Conservation (phyloP, 441 rosid genomes). For the Breynia disticha region DNA sequence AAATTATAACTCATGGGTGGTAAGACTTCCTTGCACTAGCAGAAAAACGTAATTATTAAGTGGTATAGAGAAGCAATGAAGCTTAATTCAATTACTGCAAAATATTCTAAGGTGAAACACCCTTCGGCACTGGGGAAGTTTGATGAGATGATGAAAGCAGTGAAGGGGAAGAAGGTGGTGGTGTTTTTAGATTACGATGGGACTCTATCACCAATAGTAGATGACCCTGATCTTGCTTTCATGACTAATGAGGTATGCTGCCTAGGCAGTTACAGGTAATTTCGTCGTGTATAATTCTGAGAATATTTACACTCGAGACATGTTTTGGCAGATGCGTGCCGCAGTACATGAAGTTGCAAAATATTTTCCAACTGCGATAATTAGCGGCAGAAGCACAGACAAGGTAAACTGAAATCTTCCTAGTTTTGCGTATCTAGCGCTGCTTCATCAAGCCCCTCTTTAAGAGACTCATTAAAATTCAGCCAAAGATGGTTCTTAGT, state of each 20-base stretch:
- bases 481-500: background rate
- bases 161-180: constrained; percentile 71
- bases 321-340: constrained; percentile 57
- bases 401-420: constrained; percentile 36
- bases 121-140: constrained; percentile 76
- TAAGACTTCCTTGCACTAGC: constrained; percentile 11
- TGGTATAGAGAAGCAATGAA: too few species aligned
- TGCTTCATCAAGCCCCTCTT: too few species aligned
- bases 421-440: too few species aligned
- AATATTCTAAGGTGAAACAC: constrained; percentile 48
- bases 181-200: constrained; percentile 94
- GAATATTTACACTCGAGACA: background rate
- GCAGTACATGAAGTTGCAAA: constrained; percentile 60
- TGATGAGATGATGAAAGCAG: constrained; percentile 57
- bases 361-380: constrained; percentile 84
- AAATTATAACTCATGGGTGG: constrained; percentile 39
- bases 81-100: too few species aligned
- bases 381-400: constrained; percentile 90
- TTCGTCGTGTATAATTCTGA: too few species aligned
- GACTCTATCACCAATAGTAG: constrained; percentile 91
- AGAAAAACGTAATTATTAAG: too few species aligned
- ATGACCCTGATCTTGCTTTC: constrained; percentile 76
- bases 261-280: background rate
- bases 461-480: too few species aligned
- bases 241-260: constrained; percentile 59